These are phyloP conservation scores for Beauveria bassiana DNA, from an alignment of 2,329 filamentous ascomycete species.

Conservation along the genomic window DNA sequence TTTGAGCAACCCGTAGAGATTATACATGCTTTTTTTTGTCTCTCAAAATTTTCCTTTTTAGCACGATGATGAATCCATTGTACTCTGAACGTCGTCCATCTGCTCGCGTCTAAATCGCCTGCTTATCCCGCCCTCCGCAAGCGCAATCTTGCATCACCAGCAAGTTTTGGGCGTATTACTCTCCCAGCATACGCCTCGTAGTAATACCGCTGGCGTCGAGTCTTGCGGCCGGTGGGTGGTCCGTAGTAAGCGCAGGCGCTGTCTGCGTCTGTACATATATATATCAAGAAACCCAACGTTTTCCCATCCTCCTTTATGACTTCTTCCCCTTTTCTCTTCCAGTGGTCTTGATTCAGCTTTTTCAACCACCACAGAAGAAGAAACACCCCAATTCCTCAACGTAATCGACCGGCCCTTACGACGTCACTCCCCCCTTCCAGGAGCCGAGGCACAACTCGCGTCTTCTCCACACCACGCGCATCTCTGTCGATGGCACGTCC, in stretches of 20 bases:
- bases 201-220: not conserved
- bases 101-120: not conserved
- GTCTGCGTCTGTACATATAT: not conserved
- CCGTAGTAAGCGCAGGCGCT: not conserved
- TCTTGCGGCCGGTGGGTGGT: not conserved
- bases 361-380: no score
- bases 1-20: no score
- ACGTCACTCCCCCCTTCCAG: not conserved
- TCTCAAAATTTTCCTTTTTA: not conserved
- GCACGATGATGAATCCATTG: not conserved
- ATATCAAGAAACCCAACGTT: not conserved
- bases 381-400: not conserved
- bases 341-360: no score
- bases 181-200: slow-evolving; percentile 5
- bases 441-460: slow-evolving; percentile 11
- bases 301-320: not conserved
- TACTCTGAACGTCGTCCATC: not conserved
- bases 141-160: not conserved
- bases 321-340: not conserved
- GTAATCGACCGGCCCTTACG: not conserved
- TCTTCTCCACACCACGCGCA: not conserved
- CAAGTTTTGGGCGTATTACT: slow-evolving; percentile 7
- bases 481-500: not conserved
- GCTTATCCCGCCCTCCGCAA: not conserved
- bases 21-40: no score